These are phyloP conservation scores for Gossypium arboreum DNA, from an alignment of 345 rosid genomes.

Conservation along the genomic window DNA sequence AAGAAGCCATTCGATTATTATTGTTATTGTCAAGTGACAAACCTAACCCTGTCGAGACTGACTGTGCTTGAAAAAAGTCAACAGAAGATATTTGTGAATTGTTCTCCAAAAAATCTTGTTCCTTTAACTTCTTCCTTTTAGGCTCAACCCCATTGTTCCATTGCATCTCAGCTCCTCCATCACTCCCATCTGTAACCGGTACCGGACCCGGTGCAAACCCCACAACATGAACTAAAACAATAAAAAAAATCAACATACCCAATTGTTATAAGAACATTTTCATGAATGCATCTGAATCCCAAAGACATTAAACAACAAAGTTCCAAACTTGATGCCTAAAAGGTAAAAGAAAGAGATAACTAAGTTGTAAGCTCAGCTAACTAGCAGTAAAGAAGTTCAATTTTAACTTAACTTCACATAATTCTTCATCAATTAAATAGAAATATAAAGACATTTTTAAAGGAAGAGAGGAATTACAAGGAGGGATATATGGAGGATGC, in stretches of 20 bases:
- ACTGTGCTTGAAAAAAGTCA: slow-evolving; percentile 59
- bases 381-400: background rate
- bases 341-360: background rate
- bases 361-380: background rate
- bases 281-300: background rate
- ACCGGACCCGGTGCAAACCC: slow-evolving; percentile 73
- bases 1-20: slow-evolving; percentile 44
- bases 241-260: background rate
- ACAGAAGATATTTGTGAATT: slow-evolving; percentile 70
- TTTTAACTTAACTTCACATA: background rate
- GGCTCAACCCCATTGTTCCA: slow-evolving; percentile 63
- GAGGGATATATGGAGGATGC: slow-evolving; percentile 82
- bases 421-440: slow-evolving; percentile 1
- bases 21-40: slow-evolving; percentile 57
- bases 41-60: slow-evolving; percentile 85
- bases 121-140: slow-evolving; percentile 53
- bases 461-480: slow-evolving; percentile 42
- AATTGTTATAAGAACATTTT: background rate
- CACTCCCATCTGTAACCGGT: slow-evolving; percentile 45
- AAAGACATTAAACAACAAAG: slow-evolving; percentile 4
- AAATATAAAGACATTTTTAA: background rate
- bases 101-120: slow-evolving; percentile 66
- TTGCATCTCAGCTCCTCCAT: slow-evolving; percentile 47
- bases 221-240: slow-evolving; percentile 62
- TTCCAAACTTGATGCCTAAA: background rate